phyloP scores from a whole-genome alignment of 371 early-diverging fungal genomes.

The Mortierella sp. region DNA sequence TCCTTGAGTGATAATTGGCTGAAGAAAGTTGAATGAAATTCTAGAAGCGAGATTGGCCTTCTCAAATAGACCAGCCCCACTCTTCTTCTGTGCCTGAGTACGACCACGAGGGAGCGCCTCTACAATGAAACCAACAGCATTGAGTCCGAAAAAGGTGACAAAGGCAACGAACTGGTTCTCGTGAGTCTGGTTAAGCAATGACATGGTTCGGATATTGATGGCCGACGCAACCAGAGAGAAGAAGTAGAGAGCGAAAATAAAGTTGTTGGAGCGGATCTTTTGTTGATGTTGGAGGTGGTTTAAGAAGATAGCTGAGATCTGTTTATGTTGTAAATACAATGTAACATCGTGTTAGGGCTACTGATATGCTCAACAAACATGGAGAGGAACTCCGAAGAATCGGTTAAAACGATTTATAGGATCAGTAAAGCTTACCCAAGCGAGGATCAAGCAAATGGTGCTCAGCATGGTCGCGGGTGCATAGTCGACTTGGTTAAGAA shows the following conservation, averaged over 20 bases:
- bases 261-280: slow-evolving; percentile 33
- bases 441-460: slow-evolving; percentile 35
- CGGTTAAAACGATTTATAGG: background rate
- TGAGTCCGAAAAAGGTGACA: slow-evolving; percentile 36
- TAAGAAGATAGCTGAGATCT: slow-evolving; percentile 15
- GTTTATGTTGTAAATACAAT: slow-evolving; percentile 1
- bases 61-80: slow-evolving; percentile 26
- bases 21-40: slow-evolving; percentile 38
- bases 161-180: slow-evolving; percentile 43
- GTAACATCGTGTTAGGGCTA: background rate
- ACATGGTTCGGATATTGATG: slow-evolving; percentile 55
- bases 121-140: slow-evolving; percentile 33
- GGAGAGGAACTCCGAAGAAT: background rate
- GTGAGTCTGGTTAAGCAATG: slow-evolving; percentile 15
- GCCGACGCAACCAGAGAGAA: slow-evolving; percentile 30
- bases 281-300: slow-evolving; percentile 42
- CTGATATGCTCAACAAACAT: background rate
- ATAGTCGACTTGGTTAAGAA: slow-evolving; percentile 24
- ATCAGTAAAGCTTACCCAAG: slow-evolving; percentile 26
- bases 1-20: slow-evolving; percentile 39
- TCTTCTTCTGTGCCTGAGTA: slow-evolving; percentile 41
- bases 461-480: slow-evolving; percentile 50
- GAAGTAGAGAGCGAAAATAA: slow-evolving; percentile 37
- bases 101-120: slow-evolving; percentile 50
- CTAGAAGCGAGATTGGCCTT: slow-evolving; percentile 47